phyloP scores from a whole-genome alignment of 1,284 basidiomycete genomes.

The Ceratobasidium sp. region DNA sequence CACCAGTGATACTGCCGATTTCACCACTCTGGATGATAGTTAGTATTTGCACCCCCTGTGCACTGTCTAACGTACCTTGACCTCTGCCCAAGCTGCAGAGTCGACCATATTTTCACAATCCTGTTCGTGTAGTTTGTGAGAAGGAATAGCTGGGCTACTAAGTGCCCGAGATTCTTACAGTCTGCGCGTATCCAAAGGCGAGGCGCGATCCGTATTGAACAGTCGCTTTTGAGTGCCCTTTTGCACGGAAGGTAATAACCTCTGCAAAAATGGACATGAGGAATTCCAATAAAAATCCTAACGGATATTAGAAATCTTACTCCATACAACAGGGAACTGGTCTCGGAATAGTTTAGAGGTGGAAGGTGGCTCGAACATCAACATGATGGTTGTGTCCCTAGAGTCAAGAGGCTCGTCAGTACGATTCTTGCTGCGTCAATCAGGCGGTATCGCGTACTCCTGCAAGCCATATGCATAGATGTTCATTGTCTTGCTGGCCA shows the following conservation, averaged over 20 bases:
- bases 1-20: conserved; percentile 11
- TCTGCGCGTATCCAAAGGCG: conserved; percentile 16
- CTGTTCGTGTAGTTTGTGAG: background rate
- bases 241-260: background rate
- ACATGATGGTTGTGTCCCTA: conserved; percentile 24
- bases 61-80: background rate
- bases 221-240: background rate
- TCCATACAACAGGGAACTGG: conserved; percentile 34
- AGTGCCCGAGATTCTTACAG: background rate
- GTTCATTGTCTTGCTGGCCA: conserved; percentile 23
- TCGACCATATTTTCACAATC: conserved; percentile 9
- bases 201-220: conserved; percentile 3
- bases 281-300: background rate
- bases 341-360: conserved; percentile 3
- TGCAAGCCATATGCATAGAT: conserved; percentile 7
- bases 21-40: conserved; percentile 6
- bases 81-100: conserved; percentile 18
- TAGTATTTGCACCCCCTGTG: background rate
- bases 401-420: background rate
- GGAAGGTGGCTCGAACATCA: conserved; percentile 27
- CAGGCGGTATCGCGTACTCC: background rate
- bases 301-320: background rate
- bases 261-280: background rate
- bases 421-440: background rate
- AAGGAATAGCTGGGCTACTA: background rate